Percentiles rank a stretch among this genome's conserved stretches.
These are phyloP conservation scores for Backusella liffmaniae DNA, from an alignment of 192 early-diverging fungal species.

Conservation along the genomic window DNA sequence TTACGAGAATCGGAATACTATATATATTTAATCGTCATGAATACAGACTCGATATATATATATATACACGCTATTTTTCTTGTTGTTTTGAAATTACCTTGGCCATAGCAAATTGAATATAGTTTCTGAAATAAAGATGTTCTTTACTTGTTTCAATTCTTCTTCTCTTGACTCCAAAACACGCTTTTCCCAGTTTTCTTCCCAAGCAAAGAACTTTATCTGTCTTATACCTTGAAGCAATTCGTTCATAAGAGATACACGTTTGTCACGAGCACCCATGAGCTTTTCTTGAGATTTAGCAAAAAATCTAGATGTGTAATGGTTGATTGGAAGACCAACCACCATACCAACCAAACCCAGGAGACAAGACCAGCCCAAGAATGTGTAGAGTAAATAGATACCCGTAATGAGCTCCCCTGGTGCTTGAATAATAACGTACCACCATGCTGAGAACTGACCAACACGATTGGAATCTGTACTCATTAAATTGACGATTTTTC, in stretches of 20 bases:
- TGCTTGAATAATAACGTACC: constrained; percentile 48
- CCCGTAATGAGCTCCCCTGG: constrained; percentile 66
- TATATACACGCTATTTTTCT: neutral
- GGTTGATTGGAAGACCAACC: constrained; percentile 41
- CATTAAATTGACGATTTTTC: constrained; percentile 73
- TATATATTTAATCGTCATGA: no score
- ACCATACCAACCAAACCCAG: constrained; percentile 67
- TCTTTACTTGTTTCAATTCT: constrained; percentile 39
- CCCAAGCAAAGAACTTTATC: constrained; percentile 87
- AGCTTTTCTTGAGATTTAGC: constrained; percentile 49
- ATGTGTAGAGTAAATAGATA: constrained; percentile 61
- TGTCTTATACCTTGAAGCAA: constrained; percentile 82
- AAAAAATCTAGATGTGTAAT: constrained; percentile 30
- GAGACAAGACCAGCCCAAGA: constrained; percentile 81
- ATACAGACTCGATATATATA: neutral
- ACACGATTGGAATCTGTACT: constrained; percentile 67
- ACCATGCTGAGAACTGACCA: constrained; percentile 45
- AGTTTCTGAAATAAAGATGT: neutral
- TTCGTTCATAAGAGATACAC: constrained; percentile 63
- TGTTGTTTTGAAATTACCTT: constrained; percentile 28
- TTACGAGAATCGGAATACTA: constrained; percentile 28
- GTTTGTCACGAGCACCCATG: constrained; percentile 70
- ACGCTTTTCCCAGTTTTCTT: constrained; percentile 40
- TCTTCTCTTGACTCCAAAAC: constrained; percentile 51
- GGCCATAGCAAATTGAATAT: constrained; percentile 23